Evolutionary conservation across 2,329 filamentous ascomycete species (phyloP), one percentile per base, ranked within the genome.

Genomic region (Aspergillus novofumigatus): DNA sequence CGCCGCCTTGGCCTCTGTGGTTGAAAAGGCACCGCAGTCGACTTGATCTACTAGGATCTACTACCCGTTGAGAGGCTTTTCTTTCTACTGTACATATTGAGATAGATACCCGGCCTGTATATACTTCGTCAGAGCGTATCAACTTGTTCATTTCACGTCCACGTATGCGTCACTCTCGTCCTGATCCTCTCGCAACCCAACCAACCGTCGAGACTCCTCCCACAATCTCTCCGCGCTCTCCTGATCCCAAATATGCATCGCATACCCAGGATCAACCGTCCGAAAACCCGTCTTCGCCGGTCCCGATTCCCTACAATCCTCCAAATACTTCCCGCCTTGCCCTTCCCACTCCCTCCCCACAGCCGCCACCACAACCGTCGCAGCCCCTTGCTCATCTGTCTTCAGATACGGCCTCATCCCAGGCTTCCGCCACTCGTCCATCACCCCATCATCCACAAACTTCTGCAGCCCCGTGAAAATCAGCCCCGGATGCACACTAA

Each of bases 141-240:
- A 21, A 25, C 23, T 20, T 51, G 17, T 38, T 23, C n/a, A 35
- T 53, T 35, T 51, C 28, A 20, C 29, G 42, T 29, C 44, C 21
- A 52, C 35, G 20, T 11, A 47, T 41, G 50, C 52, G 56, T 57
- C 55, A 4, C 49, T 47, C 20, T 32, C 35, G 49, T 32, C 21
- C 29, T 45, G 9, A 58, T 25, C 29, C 28, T 51, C 6, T 3
- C 20, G 10, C 29, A 53, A 21, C 5, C 60, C 72, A n/a, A 80
- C 77, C 51, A 81, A 61, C 60, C 76, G 65, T 68, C 80, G 77
- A n/a, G 75, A 80, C 49, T 80, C 47, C 47, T 69, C 69, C 80
- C 79, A 82, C 41, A 81, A 64, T 65, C 64, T 77, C 57, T 77
- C 74, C 0, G 79, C 78, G 38, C 66, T 67, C 5, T 63, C 57